Evolutionary conservation across 2,329 filamentous ascomycete species (phyloP).

Genomic region (Venturia aucupariae): DNA sequence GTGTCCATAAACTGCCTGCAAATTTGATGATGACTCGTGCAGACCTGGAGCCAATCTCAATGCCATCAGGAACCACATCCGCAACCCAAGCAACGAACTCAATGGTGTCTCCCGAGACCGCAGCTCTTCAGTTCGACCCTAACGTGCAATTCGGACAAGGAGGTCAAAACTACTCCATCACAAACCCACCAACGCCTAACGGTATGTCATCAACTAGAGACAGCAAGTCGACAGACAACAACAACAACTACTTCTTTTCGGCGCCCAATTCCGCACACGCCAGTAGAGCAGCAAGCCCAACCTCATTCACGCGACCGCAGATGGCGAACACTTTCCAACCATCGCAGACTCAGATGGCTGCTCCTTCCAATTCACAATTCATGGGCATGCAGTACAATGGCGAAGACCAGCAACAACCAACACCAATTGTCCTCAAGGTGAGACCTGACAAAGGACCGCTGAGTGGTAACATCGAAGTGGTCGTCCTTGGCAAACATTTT

Average conservation of each 20-base stretch:
- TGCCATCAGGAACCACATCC: constrained; percentile 4
- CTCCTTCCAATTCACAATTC: neutral
- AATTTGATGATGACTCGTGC: constrained; percentile 71
- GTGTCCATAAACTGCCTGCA: constrained; percentile 53
- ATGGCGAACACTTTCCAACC: constrained; percentile 25
- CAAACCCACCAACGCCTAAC: constrained; percentile 57
- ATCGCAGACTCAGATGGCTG: neutral
- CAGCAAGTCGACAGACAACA: constrained; percentile 53
- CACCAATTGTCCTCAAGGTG: constrained; percentile 67
- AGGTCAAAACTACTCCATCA: constrained; percentile 37
- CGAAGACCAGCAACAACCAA: constrained; percentile 16
- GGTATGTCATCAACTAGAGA: constrained; percentile 40
- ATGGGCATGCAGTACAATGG: neutral
- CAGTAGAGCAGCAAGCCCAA: constrained; percentile 71
- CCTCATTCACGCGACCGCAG: constrained; percentile 18
- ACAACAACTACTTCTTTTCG: constrained; percentile 54
- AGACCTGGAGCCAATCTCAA: constrained; percentile 23
- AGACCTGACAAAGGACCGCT: constrained; percentile 76
- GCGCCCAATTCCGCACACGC: constrained; percentile 63
- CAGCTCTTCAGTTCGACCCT: constrained; percentile 13
- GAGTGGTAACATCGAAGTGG: constrained; percentile 78
- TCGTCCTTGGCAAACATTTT: constrained; percentile 72
- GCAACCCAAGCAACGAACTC: neutral
- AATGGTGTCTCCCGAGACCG: constrained; percentile 14
- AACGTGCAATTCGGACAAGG: constrained; percentile 16